Evolutionary conservation across 768 basidiomycete species (phyloP), one percentile per base, ranked within the genome.

Genomic region (Boletus sp.): DNA sequence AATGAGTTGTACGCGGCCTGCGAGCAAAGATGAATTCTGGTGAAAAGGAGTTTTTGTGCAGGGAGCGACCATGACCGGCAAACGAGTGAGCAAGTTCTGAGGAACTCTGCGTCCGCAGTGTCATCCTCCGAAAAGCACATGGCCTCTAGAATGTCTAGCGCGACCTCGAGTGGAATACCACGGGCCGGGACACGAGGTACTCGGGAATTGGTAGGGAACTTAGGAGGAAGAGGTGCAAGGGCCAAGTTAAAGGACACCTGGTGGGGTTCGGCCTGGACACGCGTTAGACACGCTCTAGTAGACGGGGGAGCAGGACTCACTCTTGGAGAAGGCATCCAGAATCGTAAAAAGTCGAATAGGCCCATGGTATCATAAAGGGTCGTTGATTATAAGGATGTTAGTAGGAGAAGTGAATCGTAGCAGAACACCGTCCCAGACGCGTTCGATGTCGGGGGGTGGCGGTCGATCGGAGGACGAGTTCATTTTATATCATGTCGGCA

Each of bases 1-100:
- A 91, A 88, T 1, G 84, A 74, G 42, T 73, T 73, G 70, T 79
- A 85, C 2, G 83, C 80, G 15, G 72, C 67, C 62, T 82, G 79
- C 37, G 81, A 82, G 49, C 76, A 74, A 45, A 90, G 78, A 32
- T 73, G 74, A 54, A 88, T 81, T 46, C 76, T 72, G 54, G 76
- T 76, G 71, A 89, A 90, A 47, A 90, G 75, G 17, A 87, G 77
- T 55, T 78, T 82, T 70, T 91, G 89, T 0, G 85, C 79, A 30
- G 79, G 74, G n/a, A 71, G 62, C 1, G 86, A 82, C 88, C 89
- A 90, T 28, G 80, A 76, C 67, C 75, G 78, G 77, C 81, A 89
- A 24, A 90, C 85, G 47, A 90, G 79, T 3, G 86, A 74, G 64
- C 82, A 86, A 47, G 77, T 69, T 50, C 67, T 70, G 47, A 90